These are phyloP conservation scores for Arctium minus DNA, from an alignment of 129 eudicot species.

Conservation along the genomic window DNA sequence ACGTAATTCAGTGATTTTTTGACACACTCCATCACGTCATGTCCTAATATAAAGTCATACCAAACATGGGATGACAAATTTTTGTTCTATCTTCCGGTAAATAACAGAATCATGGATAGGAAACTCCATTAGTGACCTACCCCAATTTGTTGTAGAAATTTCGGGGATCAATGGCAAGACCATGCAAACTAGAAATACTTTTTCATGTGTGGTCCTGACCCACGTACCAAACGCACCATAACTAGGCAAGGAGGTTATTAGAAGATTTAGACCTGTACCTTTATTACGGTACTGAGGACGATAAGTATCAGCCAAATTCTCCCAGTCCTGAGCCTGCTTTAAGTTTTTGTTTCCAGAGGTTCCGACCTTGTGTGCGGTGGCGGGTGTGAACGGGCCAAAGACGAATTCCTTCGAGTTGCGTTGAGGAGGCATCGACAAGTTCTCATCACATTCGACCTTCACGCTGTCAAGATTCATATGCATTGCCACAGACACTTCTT, in stretches of 20 bases:
- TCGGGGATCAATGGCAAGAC: too few relatives aligned
- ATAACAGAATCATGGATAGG: too few relatives aligned
- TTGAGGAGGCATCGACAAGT: constrained; percentile 20
- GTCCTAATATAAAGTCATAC: not conserved
- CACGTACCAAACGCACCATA: not conserved
- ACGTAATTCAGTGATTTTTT: not conserved
- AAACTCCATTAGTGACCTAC: too few relatives aligned
- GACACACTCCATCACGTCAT: not conserved
- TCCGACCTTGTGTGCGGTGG: constrained; percentile 20
- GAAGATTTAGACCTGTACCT: constrained; percentile 34
- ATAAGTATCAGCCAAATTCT: constrained; percentile 48
- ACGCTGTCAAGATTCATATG: constrained; percentile 16
- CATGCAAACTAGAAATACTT: too few relatives aligned
- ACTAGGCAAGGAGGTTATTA: not conserved
- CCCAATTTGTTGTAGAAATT: too few relatives aligned
- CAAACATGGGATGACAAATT: not conserved
- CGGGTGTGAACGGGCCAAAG: constrained; percentile 67
- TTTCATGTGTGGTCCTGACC: not conserved
- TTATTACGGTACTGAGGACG: constrained; percentile 52
- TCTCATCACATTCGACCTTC: constrained; percentile 34
- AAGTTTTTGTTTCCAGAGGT: constrained; percentile 27
- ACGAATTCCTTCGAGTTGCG: constrained; percentile 48
- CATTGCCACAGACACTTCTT: constrained; percentile 34
- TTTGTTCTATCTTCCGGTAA: too few relatives aligned
- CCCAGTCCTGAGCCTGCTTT: constrained; percentile 55